phyloP scores from a whole-genome alignment of 2,329 filamentous ascomycete species.

The Aspergillus puulaauensis region DNA sequence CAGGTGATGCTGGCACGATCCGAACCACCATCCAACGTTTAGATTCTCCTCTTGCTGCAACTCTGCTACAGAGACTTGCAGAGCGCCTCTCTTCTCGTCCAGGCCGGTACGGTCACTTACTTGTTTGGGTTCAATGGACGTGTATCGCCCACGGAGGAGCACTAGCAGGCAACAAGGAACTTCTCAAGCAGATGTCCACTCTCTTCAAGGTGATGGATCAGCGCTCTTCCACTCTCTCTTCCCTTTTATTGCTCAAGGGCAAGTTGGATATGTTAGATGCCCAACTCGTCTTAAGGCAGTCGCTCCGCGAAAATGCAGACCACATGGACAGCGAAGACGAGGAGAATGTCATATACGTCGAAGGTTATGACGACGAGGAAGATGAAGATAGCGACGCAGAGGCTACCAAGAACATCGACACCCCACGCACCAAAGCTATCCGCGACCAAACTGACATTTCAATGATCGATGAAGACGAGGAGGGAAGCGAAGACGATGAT shows the following conservation, averaged over 20 bases:
- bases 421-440: slow-evolving; percentile 36
- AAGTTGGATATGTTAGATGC: slow-evolving; percentile 92
- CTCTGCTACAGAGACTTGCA: slow-evolving; percentile 78
- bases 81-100: slow-evolving; percentile 83
- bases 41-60: slow-evolving; percentile 77
- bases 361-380: slow-evolving; percentile 68
- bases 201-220: slow-evolving; percentile 86
- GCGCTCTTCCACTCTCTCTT: slow-evolving; percentile 76
- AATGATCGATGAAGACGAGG: slow-evolving; percentile 39
- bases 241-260: slow-evolving; percentile 84
- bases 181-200: slow-evolving; percentile 73
- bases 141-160: slow-evolving; percentile 89
- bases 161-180: slow-evolving; percentile 79
- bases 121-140: slow-evolving; percentile 96
- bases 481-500: slow-evolving; percentile 49
- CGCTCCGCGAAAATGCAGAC: slow-evolving; percentile 56
- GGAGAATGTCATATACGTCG: slow-evolving; percentile 79
- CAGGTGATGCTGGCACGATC: slow-evolving; percentile 72
- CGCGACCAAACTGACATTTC: slow-evolving; percentile 41
- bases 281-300: slow-evolving; percentile 77
- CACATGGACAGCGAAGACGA: slow-evolving; percentile 58
- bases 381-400: slow-evolving; percentile 38
- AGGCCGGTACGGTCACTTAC: slow-evolving; percentile 83
- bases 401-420: slow-evolving; percentile 23
- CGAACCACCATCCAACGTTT: slow-evolving; percentile 87